These are phyloP conservation scores for Arthroderma uncinatum DNA, from an alignment of 2,329 filamentous ascomycete genomes.

Conservation along the genomic window DNA sequence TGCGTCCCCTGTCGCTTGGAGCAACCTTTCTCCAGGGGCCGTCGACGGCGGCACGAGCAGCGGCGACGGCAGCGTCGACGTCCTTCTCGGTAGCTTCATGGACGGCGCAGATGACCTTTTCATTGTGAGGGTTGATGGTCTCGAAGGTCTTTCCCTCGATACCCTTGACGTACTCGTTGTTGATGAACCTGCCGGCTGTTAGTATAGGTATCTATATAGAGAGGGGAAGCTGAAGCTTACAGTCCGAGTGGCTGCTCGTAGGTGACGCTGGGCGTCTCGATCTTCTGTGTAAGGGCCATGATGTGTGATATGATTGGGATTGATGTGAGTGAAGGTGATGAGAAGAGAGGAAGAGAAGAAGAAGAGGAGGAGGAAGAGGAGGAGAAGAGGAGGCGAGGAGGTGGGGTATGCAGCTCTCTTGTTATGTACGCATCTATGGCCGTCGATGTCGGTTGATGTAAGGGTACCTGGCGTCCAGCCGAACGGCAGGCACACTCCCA, in stretches of 20 bases:
- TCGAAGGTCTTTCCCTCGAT: constrained; percentile 85
- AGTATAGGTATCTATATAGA: neutral
- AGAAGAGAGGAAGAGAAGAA: neutral
- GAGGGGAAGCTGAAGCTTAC: constrained; percentile 17
- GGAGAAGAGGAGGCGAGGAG: neutral
- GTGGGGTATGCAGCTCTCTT: neutral
- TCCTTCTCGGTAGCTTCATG: constrained; percentile 74
- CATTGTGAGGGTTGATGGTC: constrained; percentile 76
- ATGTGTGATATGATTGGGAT: constrained; percentile 11
- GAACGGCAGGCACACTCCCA: neutral
- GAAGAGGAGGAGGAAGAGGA: constrained; percentile 9
- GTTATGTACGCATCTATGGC: neutral
- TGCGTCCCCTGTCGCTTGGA: constrained; percentile 58
- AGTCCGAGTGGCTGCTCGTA: constrained; percentile 35
- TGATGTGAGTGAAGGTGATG: neutral
- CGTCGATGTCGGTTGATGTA: neutral
- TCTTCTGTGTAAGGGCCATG: constrained; percentile 32
- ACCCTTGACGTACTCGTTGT: constrained; percentile 78
- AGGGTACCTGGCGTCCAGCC: neutral
- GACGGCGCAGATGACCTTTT: constrained; percentile 74
- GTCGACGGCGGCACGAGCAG: constrained; percentile 77
- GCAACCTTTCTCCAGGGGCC: constrained; percentile 57
- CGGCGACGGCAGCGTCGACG: constrained; percentile 65
- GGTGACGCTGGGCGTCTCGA: constrained; percentile 30
- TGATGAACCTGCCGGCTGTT: constrained; percentile 40